Conservation (phyloP, 1,284 basidiomycete genomes). For the Cerioporus squamosus region DNA sequence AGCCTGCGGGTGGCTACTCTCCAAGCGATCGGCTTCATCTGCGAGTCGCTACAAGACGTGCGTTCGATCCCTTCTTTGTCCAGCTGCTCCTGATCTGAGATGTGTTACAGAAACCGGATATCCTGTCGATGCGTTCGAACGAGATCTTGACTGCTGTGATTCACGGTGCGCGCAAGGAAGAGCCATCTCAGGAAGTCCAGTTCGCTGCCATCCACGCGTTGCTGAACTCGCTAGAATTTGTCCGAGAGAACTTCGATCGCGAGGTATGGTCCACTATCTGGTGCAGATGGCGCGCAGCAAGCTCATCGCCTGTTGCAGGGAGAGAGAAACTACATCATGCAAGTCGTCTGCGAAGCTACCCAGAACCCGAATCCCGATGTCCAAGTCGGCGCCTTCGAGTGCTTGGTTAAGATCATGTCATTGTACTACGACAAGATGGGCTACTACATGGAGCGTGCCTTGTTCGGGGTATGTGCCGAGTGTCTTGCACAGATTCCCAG, state of each 20-base stretch:
- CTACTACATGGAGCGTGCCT: conserved; percentile 98
- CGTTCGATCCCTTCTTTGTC: conserved; percentile 40
- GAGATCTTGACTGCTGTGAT: conserved; percentile 99
- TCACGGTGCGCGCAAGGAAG: conserved; percentile 96
- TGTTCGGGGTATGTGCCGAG: conserved; percentile 83
- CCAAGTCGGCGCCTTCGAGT: conserved; percentile 94
- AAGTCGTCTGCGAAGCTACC: conserved; percentile 98
- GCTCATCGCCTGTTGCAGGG: conserved; percentile 57
- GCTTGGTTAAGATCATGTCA: conserved; percentile 96
- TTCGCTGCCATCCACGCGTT: conserved; percentile 94
- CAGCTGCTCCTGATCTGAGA: conserved; percentile 17
- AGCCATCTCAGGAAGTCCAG: conserved; percentile 92
- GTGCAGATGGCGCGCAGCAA: background rate
- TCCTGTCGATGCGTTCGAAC: conserved; percentile 88
- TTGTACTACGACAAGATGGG: conserved; percentile 99
- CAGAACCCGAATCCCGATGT: conserved; percentile 82
- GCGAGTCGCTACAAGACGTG: conserved; percentile 83
- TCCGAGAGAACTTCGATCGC: conserved; percentile 96
- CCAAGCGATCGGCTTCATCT: conserved; percentile 96
- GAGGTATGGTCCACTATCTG: conserved; percentile 64
- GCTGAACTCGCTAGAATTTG: conserved; percentile 97
- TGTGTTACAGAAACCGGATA: conserved; percentile 82
- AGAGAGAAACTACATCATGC: conserved; percentile 99
- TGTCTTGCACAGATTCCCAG: background rate
- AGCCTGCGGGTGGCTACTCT: conserved; percentile 89